phyloP scores from a whole-genome alignment of 306 rosid species.

The Quercus wislizeni region DNA sequence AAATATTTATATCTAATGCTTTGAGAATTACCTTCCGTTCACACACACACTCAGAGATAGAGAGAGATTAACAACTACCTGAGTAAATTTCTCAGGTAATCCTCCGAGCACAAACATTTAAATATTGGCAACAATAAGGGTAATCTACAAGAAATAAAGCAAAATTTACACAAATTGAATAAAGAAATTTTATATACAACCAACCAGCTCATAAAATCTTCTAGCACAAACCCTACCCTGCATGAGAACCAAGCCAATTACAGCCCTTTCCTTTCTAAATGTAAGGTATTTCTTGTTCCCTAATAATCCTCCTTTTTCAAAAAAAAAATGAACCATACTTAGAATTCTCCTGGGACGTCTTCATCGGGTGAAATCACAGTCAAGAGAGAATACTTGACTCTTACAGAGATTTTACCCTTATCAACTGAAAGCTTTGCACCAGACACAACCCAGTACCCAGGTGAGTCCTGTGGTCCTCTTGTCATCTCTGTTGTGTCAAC shows the following conservation, averaged over 20 bases:
- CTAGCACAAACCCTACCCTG: not conserved
- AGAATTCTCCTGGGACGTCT: constrained; percentile 31
- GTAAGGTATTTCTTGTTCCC: not conserved
- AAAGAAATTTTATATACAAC: constrained; percentile 43
- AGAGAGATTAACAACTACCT: too few relatives aligned
- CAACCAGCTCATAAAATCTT: constrained; percentile 29
- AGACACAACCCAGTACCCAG: constrained; percentile 91
- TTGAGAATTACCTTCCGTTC: too few relatives aligned
- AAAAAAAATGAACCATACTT: not conserved
- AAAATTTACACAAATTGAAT: constrained; percentile 40
- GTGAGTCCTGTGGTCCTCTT: constrained; percentile 86
- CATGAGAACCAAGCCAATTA: not conserved
- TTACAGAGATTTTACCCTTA: constrained; percentile 72
- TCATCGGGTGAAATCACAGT: constrained; percentile 64
- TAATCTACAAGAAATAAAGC: constrained; percentile 38
- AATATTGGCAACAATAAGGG: not conserved
- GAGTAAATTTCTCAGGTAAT: too few relatives aligned
- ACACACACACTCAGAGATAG: too few relatives aligned
- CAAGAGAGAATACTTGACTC: constrained; percentile 77
- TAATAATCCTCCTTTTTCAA: not conserved
- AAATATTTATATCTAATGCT: too few relatives aligned
- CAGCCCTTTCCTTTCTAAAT: not conserved
- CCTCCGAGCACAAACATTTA: too few relatives aligned
- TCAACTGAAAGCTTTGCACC: constrained; percentile 78
- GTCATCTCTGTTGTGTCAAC: constrained; percentile 93